These are phyloP conservation scores for Fraxinus baroniana DNA, from an alignment of 305 asterid species.

Conservation along the genomic window DNA sequence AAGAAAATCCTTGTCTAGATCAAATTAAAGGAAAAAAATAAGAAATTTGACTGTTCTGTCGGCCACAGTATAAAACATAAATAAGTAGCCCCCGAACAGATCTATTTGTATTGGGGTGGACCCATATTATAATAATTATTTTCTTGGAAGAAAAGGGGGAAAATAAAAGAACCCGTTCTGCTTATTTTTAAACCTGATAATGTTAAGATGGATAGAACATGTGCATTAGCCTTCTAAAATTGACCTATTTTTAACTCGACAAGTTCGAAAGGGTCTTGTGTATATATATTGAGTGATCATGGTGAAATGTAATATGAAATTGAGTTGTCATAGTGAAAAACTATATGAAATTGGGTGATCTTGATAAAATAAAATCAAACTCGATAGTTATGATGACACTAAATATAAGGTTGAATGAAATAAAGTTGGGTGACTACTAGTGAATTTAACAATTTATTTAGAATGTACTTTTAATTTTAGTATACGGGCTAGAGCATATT, in stretches of 20 bases:
- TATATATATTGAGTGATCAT: too few relatives aligned
- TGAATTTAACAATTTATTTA: too few relatives aligned
- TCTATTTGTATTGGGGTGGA: not conserved
- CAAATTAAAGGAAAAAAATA: not conserved
- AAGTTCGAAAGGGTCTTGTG: not conserved
- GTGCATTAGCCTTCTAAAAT: not conserved
- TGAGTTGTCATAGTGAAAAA: too few relatives aligned
- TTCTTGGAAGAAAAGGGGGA: not conserved
- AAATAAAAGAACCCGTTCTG: not conserved
- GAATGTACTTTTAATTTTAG: not conserved
- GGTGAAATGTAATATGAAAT: too few relatives aligned
- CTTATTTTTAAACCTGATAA: not conserved
- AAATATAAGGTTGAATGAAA: too few relatives aligned
- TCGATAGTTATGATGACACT: too few relatives aligned
- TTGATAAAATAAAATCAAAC: too few relatives aligned
- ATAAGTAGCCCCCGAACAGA: not conserved
- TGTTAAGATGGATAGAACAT: not conserved
- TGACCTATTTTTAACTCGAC: not conserved
- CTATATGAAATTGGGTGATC: too few relatives aligned
- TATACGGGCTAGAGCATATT: not conserved
- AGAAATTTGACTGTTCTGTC: not conserved
- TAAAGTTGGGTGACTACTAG: too few relatives aligned
- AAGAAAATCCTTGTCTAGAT: not conserved
- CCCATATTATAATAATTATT: not conserved
- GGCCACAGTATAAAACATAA: not conserved